Evolutionary conservation across 768 basidiomycete genomes (phyloP).

Genomic region (Suillus discolor): DNA sequence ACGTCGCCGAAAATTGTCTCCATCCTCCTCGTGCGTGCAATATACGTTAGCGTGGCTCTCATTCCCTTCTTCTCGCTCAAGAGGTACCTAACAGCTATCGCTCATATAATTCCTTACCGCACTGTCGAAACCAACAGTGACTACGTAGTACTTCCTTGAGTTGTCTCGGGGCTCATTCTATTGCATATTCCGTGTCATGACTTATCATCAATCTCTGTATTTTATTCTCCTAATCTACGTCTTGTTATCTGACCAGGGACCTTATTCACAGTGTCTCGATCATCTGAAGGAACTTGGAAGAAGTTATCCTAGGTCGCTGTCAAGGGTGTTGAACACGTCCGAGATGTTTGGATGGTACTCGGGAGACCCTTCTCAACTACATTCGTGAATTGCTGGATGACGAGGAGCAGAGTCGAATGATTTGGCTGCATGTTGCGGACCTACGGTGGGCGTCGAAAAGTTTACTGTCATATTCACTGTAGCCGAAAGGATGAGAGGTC

Average conservation of each 20-base stretch:
- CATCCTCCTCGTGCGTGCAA: too few relatives aligned
- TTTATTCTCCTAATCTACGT: background rate
- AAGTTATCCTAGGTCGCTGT: background rate
- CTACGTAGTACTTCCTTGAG: too few relatives aligned
- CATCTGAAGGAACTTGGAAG: background rate
- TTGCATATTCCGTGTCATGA: background rate
- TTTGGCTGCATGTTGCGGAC: background rate
- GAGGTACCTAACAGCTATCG: too few relatives aligned
- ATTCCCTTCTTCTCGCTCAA: too few relatives aligned
- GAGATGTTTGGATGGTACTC: background rate
- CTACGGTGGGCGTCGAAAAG: background rate
- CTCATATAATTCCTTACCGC: too few relatives aligned
- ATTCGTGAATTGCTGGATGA: background rate
- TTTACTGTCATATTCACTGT: background rate
- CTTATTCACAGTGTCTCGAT: background rate
- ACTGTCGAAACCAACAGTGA: background rate
- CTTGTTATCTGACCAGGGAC: background rate
- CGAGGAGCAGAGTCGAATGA: too few relatives aligned
- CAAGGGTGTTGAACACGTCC: too few relatives aligned
- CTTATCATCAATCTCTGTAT: background rate
- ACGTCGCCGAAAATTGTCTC: too few relatives aligned
- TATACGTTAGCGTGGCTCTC: too few relatives aligned
- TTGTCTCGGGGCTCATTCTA: too few relatives aligned
- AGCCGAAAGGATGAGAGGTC: background rate
- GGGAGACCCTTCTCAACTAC: background rate